Conservation (phyloP, 768 basidiomycete species). For the Leccinum barrowsii region DNA sequence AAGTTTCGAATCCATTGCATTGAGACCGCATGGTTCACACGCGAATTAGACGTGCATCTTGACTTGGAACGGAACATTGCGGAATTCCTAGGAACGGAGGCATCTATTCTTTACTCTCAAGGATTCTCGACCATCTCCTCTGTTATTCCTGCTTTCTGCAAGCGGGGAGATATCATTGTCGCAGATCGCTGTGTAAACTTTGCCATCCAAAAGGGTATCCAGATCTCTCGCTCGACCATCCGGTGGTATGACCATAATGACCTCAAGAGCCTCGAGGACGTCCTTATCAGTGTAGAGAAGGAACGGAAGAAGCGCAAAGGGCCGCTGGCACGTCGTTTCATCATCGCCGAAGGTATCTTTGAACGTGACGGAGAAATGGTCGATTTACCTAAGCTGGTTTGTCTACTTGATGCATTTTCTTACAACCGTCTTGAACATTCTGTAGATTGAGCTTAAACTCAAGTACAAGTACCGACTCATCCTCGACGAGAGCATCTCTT, state of each 20-base stretch:
- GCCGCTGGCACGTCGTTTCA: conserved; percentile 87
- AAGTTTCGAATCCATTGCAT: conserved; percentile 25
- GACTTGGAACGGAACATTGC: conserved; percentile 86
- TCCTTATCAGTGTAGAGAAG: conserved; percentile 79
- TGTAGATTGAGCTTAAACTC: conserved; percentile 86
- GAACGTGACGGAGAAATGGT: conserved; percentile 91
- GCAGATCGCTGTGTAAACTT: conserved; percentile 96
- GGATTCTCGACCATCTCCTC: conserved; percentile 89
- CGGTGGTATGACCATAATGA: conserved; percentile 98
- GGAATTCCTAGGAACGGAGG: conserved; percentile 85
- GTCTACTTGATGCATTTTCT: conserved; percentile 26
- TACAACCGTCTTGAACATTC: background rate
- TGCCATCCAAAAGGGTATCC: conserved; percentile 92
- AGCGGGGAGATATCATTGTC: conserved; percentile 97
- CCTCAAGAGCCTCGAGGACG: conserved; percentile 84
- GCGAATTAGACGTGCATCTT: conserved; percentile 78
- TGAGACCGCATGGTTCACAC: conserved; percentile 1
- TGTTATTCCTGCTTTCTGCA: conserved; percentile 96
- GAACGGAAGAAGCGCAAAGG: conserved; percentile 81
- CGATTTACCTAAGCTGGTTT: conserved; percentile 86
- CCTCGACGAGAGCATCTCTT: conserved; percentile 91
- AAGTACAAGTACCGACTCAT: conserved; percentile 96
- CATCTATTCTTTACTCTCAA: conserved; percentile 91
- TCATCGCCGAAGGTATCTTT: conserved; percentile 95
- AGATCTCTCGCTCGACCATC: conserved; percentile 87